Evolutionary conservation across 2,329 filamentous ascomycete species (phyloP).

Genomic region (Trichoderma aggressivum): DNA sequence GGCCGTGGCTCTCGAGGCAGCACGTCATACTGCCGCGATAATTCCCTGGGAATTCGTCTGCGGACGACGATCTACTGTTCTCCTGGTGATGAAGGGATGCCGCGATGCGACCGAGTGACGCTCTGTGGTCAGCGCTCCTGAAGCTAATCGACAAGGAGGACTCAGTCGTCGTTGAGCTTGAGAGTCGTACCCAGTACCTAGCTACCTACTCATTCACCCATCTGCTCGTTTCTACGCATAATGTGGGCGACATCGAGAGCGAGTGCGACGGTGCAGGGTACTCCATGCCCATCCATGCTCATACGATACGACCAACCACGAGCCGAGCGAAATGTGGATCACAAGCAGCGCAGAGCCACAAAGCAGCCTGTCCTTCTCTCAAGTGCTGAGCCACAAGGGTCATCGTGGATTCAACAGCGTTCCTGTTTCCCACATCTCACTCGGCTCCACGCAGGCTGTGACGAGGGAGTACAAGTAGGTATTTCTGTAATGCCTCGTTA

Average conservation of each 20-base stretch:
- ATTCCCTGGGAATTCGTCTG: neutral
- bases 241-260: neutral
- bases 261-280: conserved; percentile 1
- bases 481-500: conserved; percentile 2
- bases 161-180: too few species aligned
- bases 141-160: neutral
- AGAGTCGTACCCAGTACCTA: neutral
- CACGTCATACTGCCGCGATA: conserved; percentile 2
- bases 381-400: conserved; percentile 12
- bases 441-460: neutral
- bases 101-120: neutral
- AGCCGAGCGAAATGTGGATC: neutral
- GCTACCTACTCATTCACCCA: neutral
- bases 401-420: neutral
- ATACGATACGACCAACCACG: conserved; percentile 3
- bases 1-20: neutral
- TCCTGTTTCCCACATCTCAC: conserved; percentile 1
- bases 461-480: neutral
- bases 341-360: conserved; percentile 2
- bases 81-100: neutral
- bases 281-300: neutral
- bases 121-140: neutral
- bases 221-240: neutral
- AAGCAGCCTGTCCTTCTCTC: neutral
- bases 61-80: neutral